A percentile compares a stretch with the other conserved stretches of the same genome.
Evolutionary conservation across 768 basidiomycete genomes (phyloP).

Genomic region (Leucocoprinus birnbaumii): DNA sequence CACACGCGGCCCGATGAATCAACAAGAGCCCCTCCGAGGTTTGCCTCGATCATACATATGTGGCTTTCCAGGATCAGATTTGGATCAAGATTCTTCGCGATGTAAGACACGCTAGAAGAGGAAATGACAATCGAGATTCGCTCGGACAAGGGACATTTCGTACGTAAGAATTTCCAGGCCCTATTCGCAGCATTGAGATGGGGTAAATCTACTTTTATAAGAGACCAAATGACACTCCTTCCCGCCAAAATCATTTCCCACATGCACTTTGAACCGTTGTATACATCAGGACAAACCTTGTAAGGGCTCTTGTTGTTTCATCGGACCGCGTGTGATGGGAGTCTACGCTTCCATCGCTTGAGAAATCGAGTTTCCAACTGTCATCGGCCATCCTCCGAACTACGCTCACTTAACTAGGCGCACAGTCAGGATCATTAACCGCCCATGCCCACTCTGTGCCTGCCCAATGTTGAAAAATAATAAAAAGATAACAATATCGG

Average conservation of each 20-base stretch:
- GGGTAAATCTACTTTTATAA: not conserved
- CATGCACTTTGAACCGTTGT: too few relatives aligned
- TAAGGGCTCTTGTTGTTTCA: too few relatives aligned
- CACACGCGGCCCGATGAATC: conserved; percentile 7
- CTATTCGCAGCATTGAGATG: not conserved
- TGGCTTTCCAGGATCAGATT: conserved; percentile 5
- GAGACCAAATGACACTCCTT: not conserved
- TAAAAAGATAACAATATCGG: too few relatives aligned
- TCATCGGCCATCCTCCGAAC: too few relatives aligned
- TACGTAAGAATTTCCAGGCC: conserved; percentile 20
- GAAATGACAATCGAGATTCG: not conserved
- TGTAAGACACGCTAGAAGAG: not conserved
- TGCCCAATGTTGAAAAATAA: too few relatives aligned
- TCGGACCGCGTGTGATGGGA: too few relatives aligned
- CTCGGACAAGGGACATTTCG: conserved; percentile 3
- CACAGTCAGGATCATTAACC: too few relatives aligned
- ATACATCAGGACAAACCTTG: too few relatives aligned
- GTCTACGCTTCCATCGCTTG: too few relatives aligned
- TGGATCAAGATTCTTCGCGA: not conserved
- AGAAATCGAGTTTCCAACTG: too few relatives aligned
- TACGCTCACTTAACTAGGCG: too few relatives aligned
- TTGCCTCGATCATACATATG: not conserved
- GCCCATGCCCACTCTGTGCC: too few relatives aligned
- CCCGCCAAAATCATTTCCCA: conserved; percentile 19
- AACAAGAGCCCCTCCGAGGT: not conserved